phyloP scores from a whole-genome alignment of 129 eudicot genomes.

The Flaveria robusta region DNA sequence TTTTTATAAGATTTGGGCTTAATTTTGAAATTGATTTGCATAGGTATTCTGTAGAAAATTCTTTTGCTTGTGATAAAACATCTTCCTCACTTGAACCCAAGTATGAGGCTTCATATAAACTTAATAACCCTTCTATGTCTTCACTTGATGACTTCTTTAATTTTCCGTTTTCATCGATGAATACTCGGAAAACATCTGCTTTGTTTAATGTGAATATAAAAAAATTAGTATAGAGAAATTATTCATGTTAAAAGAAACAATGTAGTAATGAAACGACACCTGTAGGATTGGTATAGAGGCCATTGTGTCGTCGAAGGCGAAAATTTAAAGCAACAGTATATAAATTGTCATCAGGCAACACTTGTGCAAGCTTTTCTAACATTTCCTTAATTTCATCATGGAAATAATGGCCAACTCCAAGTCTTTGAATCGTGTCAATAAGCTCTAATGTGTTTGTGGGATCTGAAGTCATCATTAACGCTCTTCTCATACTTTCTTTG shows the following conservation, averaged over 20 bases:
- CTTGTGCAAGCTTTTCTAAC: conserved; percentile 15
- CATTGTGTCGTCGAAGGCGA: conserved; percentile 55
- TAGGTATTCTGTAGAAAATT: conserved; percentile 37
- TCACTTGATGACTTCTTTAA: conserved; percentile 36
- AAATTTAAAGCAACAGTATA: conserved; percentile 44
- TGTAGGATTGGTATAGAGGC: conserved; percentile 29
- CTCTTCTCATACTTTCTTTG: conserved; percentile 24
- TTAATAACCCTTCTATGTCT: conserved; percentile 45
- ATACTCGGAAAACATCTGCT: conserved; percentile 42
- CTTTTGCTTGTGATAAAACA: conserved; percentile 36
- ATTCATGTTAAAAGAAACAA: background rate
- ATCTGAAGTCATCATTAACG: conserved; percentile 26
- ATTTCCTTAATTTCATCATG: conserved; percentile 40
- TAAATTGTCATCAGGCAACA: conserved; percentile 34
- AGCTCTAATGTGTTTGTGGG: conserved; percentile 33
- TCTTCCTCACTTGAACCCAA: conserved; percentile 46
- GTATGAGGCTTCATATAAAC: conserved; percentile 66
- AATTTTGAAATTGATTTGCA: conserved; percentile 18
- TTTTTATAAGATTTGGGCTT: conserved; percentile 23
- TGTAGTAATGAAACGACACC: conserved; percentile 23
- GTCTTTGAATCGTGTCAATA: conserved; percentile 53
- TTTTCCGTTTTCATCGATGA: conserved; percentile 41
- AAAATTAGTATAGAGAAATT: background rate
- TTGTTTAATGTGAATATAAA: background rate
- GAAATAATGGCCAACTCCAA: conserved; percentile 50